Evolutionary conservation across 208 protist species (phyloP), one percentile per base, ranked within the genome.

Genomic region (Leishmania tarentolae): DNA sequence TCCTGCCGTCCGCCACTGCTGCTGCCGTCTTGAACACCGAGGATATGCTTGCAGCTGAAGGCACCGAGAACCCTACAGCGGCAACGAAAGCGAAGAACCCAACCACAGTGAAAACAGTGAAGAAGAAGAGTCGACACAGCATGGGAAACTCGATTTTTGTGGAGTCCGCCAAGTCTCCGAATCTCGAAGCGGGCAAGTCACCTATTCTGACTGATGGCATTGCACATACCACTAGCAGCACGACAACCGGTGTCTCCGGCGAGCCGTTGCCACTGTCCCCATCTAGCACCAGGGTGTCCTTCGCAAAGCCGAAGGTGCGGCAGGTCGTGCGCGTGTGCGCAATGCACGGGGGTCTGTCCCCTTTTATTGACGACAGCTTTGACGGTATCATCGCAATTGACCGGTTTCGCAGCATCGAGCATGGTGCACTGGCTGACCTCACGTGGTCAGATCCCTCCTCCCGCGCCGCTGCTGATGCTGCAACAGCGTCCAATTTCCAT

Each of bases 351-450:
- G 99, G 99, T 31, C 91, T 99, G 13, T 99, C 98, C 0, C 99
- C 99, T 31, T 95, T 86, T 75, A 95, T 99, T 79, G 91, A 99
- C 8, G 91, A 98, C 74, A 94, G 92, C 78, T 88, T 99, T 75
- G 97, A 99, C 59, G 96, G 99, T 78, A 98, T 99, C 81, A 81
- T 96, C 50, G 93, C 93, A 50, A 96, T 99, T 82, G 86, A 95
- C 63, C 91, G 99, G 35, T 99, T 99, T 75, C 85, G 86, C 61
- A 78, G 82, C n/a, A 81, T 99, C 97, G 79, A 99, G 98, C 95
- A 89, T 61, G 98, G 99, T 40, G 92, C 99, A 24, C 86, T 99
- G n/a, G 99, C 99, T 75, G 99, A 99, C 83, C 86, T 99, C 44
- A 96, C 99, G 21, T 99, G 99, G 99, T 98, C 98, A 7, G 99